Percentiles rank a stretch among this genome's conserved stretches.
phyloP scores from a whole-genome alignment of 2,329 filamentous ascomycete genomes.

The Phyllosticta ampelicida region DNA sequence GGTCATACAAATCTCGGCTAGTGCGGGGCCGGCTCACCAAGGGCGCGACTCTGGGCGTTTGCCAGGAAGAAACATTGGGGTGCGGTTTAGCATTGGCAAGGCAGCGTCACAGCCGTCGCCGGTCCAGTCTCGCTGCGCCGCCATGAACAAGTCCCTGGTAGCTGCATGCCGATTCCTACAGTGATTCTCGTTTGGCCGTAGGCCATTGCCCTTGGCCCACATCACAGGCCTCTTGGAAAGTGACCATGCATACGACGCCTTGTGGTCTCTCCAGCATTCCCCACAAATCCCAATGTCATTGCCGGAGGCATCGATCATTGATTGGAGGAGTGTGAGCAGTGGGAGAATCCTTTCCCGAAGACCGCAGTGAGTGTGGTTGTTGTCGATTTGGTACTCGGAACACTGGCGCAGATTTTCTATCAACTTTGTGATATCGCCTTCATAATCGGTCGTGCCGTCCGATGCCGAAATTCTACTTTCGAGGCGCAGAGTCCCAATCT shows the following conservation, averaged over 20 bases:
- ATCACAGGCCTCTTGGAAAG: conserved; percentile 34
- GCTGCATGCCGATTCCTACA: neutral
- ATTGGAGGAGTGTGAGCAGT: conserved; percentile 52
- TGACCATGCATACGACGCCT: conserved; percentile 34
- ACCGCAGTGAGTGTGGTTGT: conserved; percentile 63
- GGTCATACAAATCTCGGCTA: neutral
- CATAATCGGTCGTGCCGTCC: conserved; percentile 39
- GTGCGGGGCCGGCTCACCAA: neutral
- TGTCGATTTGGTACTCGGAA: conserved; percentile 63
- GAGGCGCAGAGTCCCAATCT: conserved; percentile 50
- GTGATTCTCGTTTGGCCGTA: neutral
- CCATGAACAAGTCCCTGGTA: conserved; percentile 29
- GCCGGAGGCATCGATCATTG: conserved; percentile 17
- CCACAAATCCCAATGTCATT: conserved; percentile 34
- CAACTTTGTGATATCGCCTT: conserved; percentile 51
- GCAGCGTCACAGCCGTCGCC: too few species aligned
- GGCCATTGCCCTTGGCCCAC: conserved; percentile 22
- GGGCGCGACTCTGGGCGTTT: neutral
- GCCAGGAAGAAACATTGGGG: neutral
- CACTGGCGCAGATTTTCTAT: conserved; percentile 53
- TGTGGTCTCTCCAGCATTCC: conserved; percentile 33
- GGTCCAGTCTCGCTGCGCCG: conserved; percentile 25
- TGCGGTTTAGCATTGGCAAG: neutral
- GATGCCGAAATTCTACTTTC: conserved; percentile 33
- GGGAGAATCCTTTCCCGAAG: conserved; percentile 54